Evolutionary conservation across 2,329 filamentous ascomycete species (phyloP), one percentile per base, ranked within the genome.

Genomic region (Curvularia hawaiiensis): DNA sequence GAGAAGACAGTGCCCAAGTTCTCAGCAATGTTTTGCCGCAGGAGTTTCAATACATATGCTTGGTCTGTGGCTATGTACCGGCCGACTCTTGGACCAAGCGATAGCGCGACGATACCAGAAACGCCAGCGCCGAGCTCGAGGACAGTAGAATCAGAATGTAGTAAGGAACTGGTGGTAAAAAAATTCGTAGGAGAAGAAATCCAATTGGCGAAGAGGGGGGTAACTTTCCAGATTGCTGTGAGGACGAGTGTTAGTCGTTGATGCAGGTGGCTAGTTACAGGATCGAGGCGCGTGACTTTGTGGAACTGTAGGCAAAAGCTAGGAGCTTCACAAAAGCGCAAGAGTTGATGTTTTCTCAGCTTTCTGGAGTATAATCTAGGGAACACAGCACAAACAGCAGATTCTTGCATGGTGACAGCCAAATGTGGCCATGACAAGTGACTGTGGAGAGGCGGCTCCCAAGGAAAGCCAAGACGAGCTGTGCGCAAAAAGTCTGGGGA

Each of bases 91-190:
- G 85, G 84, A 2, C 85, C 84, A 12, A 97, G 77, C 7, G 86
- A 80, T 38, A 95, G 80, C 3, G 89, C 91, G 33, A 93, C 85
- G 35, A 98, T 81, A 18, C 89, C 91, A 0, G 92, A 90, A 54
- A 96, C 89, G 52, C 95, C 95, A 73, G 91, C 92, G 43, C 95
- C 95, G 6, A 99, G 85, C 72, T 98, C 95, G 54, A 97, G 80
- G 20, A 93, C 80, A 6, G 80, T 80, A 5, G 90, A 87, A 2
- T 79, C 66, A 0, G 79, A 58, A 24, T 79, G 75, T 8, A 94
- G 80, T 50, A 88, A 68, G 45, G 77, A 78, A 54, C 77, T 67
- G 38, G 77, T 74, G 77, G 88, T 87, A 47, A 97, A 82, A 0
- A 86, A 75, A 73, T 92, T 92, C 30, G 76, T 71, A 2, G 83